A percentile compares a stretch with the other conserved stretches of the same genome.
phyloP scores from a whole-genome alignment of 2,329 filamentous ascomycete genomes.

The Aspergillus sp. region DNA sequence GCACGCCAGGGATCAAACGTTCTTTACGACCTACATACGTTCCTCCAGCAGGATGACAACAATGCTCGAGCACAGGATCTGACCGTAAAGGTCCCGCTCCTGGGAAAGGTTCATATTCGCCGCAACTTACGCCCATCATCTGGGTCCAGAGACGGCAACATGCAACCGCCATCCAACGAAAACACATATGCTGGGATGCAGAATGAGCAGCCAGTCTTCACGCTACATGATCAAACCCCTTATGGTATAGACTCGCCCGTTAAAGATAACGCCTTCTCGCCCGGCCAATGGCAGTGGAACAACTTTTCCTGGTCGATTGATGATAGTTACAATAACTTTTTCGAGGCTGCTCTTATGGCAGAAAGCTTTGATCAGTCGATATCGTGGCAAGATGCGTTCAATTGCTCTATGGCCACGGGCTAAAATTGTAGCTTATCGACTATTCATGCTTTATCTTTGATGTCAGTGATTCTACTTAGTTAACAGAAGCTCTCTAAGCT shows the following conservation, averaged over 20 bases:
- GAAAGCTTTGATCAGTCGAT: too few relatives aligned
- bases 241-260: not conserved
- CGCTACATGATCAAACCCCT: not conserved
- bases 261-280: not conserved
- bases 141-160: not conserved
- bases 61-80: conserved; percentile 2
- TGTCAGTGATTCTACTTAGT: too few relatives aligned
- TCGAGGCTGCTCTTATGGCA: too few relatives aligned
- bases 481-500: too few relatives aligned
- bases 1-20: conserved; percentile 5
- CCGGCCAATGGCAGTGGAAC: conserved; percentile 1
- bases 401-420: too few relatives aligned
- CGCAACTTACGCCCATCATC: too few relatives aligned
- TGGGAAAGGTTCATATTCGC: conserved; percentile 11
- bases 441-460: too few relatives aligned
- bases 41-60: conserved; percentile 7
- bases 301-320: conserved; percentile 6
- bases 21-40: conserved; percentile 5
- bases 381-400: too few relatives aligned
- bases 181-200: not conserved
- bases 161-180: not conserved
- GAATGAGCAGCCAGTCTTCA: not conserved
- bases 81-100: conserved; percentile 9
- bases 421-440: too few relatives aligned
- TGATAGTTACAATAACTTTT: too few relatives aligned